phyloP scores from a whole-genome alignment of 305 asterid genomes.

The Fraxinus greggii region DNA sequence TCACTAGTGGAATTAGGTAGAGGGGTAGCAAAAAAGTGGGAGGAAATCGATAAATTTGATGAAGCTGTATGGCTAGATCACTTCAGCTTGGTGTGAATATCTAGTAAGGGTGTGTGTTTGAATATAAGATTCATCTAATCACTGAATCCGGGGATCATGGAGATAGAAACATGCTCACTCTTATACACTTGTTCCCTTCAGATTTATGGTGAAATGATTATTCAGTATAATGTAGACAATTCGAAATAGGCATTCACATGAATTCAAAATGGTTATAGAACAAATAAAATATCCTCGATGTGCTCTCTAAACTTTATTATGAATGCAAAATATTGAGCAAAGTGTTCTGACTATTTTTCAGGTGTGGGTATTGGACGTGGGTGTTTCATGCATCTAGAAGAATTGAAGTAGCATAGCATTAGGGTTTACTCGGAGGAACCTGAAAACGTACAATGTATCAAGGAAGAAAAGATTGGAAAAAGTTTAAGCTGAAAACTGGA shows the following conservation, averaged over 20 bases:
- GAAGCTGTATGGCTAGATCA: background rate
- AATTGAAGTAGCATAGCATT: background rate
- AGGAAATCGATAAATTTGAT: background rate
- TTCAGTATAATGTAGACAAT: background rate
- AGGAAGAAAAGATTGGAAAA: background rate
- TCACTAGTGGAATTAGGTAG: background rate
- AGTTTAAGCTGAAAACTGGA: background rate
- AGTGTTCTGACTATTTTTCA: background rate
- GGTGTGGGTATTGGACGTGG: background rate
- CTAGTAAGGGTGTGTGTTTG: background rate
- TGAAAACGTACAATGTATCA: background rate
- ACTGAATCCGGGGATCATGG: background rate
- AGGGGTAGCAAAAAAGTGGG: background rate
- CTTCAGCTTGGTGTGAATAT: background rate
- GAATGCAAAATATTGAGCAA: background rate
- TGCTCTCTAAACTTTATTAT: background rate
- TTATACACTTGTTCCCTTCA: background rate
- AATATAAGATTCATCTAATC: background rate
- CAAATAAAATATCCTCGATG: background rate
- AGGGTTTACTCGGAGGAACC: background rate
- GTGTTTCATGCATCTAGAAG: background rate
- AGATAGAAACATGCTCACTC: background rate
- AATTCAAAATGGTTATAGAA: background rate
- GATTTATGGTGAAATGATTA: background rate
- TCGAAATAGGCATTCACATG: background rate